Evolutionary conservation across 2,329 filamentous ascomycete species (phyloP).

Genomic region (Xylariomycetidae sp.): DNA sequence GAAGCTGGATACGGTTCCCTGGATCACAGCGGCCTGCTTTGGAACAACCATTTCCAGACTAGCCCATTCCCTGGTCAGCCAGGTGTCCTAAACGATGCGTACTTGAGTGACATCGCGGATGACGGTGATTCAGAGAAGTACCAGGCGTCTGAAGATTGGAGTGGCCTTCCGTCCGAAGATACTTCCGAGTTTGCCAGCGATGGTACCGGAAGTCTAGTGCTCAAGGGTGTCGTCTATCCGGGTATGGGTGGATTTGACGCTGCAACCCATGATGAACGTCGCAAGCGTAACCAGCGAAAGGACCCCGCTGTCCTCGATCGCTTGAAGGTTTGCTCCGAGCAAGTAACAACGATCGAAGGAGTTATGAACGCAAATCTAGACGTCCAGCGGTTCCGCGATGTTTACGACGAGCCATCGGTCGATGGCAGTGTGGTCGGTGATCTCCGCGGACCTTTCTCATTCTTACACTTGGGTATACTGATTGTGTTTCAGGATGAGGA

Average conservation of each 20-base stretch:
- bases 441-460: too few relatives aligned
- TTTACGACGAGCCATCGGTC: constrained; percentile 54
- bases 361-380: constrained; percentile 52
- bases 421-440: constrained; percentile 46
- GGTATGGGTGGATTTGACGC: constrained; percentile 81
- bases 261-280: constrained; percentile 65
- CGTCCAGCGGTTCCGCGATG: constrained; percentile 46
- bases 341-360: constrained; percentile 58
- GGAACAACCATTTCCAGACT: constrained; percentile 3
- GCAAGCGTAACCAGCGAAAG: constrained; percentile 74
- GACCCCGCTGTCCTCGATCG: constrained; percentile 62
- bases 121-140: constrained; percentile 19
- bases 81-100: too few relatives aligned
- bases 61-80: constrained; percentile 4
- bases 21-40: constrained; percentile 3
- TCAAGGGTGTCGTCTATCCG: constrained; percentile 70
- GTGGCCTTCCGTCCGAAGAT: constrained; percentile 20
- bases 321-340: constrained; percentile 58
- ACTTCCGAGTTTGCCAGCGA: constrained; percentile 22
- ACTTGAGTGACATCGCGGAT: too few relatives aligned
- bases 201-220: constrained; percentile 19
- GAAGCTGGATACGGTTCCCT: constrained; percentile 7
- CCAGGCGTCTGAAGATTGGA: constrained; percentile 25
- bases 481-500: constrained; percentile 16
- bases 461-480: background rate